Evolutionary conservation across 2,329 filamentous ascomycete species (phyloP).

Genomic region (Rutstroemia sp.): DNA sequence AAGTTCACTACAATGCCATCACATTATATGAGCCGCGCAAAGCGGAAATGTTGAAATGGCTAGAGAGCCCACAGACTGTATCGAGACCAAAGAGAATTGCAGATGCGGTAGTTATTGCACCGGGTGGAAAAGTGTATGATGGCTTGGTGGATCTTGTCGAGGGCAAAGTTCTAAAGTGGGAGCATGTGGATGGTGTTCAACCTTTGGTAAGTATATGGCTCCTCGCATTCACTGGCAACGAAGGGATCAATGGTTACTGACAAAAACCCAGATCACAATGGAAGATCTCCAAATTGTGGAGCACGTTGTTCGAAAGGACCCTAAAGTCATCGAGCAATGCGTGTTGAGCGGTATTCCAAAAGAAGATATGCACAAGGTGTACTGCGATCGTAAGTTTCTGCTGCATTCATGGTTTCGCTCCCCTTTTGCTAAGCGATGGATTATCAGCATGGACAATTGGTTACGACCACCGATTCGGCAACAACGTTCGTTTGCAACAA

Average conservation of each 20-base stretch:
- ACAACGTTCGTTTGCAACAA: slow-evolving; percentile 72
- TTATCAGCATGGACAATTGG: slow-evolving; percentile 79
- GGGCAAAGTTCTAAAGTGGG: slow-evolving; percentile 65
- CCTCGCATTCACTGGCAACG: background rate
- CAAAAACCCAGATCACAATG: slow-evolving; percentile 63
- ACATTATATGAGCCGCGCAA: slow-evolving; percentile 81
- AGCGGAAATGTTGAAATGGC: slow-evolving; percentile 73
- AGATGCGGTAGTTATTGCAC: slow-evolving; percentile 75
- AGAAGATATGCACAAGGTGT: slow-evolving; percentile 89
- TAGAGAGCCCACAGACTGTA: slow-evolving; percentile 53
- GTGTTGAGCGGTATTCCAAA: slow-evolving; percentile 70
- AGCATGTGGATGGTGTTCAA: slow-evolving; percentile 67
- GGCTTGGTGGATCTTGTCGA: slow-evolving; percentile 68
- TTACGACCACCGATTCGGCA: slow-evolving; percentile 85
- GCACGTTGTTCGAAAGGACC: slow-evolving; percentile 64
- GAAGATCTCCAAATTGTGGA: slow-evolving; percentile 83
- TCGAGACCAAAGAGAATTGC: slow-evolving; percentile 64
- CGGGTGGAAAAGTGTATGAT: slow-evolving; percentile 74
- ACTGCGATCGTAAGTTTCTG: slow-evolving; percentile 68
- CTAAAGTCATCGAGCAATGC: slow-evolving; percentile 87
- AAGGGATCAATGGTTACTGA: slow-evolving; percentile 11
- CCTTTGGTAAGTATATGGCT: slow-evolving; percentile 54
- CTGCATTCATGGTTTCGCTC: background rate
- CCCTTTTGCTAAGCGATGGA: slow-evolving; percentile 14
- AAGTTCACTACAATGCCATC: slow-evolving; percentile 80